Evolutionary conservation across 805 yeast genomes (phyloP), one percentile per base, ranked within the genome.

Genomic region (Metschnikowia hibisci): DNA sequence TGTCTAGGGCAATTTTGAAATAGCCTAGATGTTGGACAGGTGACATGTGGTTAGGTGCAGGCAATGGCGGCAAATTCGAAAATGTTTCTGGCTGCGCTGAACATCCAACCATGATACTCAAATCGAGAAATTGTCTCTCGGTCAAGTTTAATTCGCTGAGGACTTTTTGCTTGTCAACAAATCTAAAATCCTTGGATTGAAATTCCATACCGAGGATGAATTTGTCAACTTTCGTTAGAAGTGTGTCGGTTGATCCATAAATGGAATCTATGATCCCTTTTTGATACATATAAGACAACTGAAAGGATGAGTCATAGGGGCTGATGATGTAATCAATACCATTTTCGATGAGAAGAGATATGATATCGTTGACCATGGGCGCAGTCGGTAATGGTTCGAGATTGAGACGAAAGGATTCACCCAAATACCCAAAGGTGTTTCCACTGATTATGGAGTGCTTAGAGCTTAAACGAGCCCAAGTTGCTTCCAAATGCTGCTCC

Each of bases 261-360:
- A 90, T 79, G 4, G 84, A 81, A 60, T 90, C 89, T 39, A 91
- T 76, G 35, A 71, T 64, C 0, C 69, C 71, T 38, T 69, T 69
- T 34, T 75, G 75, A 48, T 74, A 73, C 54, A 91, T 65, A 55
- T 87, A 88, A 6, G 85, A 78, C 54, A 93, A 70, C 63, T 91
- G 96, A 32, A 82, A 76, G 65, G 88, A 81, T 0, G 96, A 80
- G 34, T 81, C 73, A 57, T 81, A 89, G 4, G 98, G 98, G 28
- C 96, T 84, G 10, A 89, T 78, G 44, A 88, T 63, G 57, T 76
- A 90, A 45, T 82, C 84, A 10, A 87, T 64, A 3, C 69, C 74
- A 38, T 73, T 69, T 15, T 73, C 75, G 29, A 73, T 71, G 45
- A 91, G 77, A 42, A 77, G 75, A 18, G 69, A 64, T 45, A 85